Evolutionary conservation across 2,329 filamentous ascomycete species (phyloP).

Genomic region (Colletotrichum karsti): DNA sequence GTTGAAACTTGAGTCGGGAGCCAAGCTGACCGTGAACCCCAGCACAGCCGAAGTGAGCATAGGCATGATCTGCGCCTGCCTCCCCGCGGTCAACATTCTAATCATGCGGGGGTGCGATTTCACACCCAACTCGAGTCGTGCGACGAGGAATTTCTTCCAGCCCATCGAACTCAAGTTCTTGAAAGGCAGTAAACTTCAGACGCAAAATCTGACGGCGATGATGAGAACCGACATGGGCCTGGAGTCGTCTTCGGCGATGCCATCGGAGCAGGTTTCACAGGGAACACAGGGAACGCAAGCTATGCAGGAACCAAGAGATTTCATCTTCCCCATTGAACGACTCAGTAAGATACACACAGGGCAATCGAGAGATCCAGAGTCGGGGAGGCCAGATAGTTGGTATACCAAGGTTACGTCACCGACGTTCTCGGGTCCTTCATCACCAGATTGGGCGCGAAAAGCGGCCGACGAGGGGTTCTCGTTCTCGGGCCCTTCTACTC

Average conservation of each 20-base stretch:
- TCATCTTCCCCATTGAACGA: constrained; percentile 1
- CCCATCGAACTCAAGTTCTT: constrained; percentile 13
- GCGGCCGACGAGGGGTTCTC: background rate
- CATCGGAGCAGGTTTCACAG: background rate
- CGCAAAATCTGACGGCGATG: background rate
- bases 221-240: background rate
- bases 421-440: background rate
- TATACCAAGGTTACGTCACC: background rate
- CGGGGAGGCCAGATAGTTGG: background rate
- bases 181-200: constrained; percentile 15
- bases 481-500: background rate
- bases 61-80: constrained; percentile 41
- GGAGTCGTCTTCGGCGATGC: background rate
- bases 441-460: background rate
- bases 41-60: constrained; percentile 41
- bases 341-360: background rate
- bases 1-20: background rate
- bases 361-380: background rate
- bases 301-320: background rate
- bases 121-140: background rate
- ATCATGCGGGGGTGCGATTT: background rate
- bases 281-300: background rate
- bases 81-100: constrained; percentile 36
- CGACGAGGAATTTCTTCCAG: background rate
- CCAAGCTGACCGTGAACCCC: background rate